phyloP scores from a whole-genome alignment of 2,329 filamentous ascomycete species.

The Mycosphaerella sp. region DNA sequence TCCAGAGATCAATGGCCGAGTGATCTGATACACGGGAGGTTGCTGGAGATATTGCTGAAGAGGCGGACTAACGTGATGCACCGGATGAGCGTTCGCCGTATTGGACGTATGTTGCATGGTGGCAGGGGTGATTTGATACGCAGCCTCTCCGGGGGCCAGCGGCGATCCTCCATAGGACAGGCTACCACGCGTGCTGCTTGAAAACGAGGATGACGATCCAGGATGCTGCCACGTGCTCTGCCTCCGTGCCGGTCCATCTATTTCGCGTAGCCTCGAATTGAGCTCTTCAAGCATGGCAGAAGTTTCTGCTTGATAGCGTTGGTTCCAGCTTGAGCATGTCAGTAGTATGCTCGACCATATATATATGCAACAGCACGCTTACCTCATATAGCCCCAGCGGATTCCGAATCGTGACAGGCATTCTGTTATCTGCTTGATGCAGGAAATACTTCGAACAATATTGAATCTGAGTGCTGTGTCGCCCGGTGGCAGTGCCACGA shows the following conservation, averaged over 20 bases:
- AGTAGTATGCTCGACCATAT: conserved; percentile 1
- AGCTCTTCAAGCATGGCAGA: conserved; percentile 38
- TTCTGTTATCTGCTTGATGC: conserved; percentile 44
- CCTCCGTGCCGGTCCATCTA: conserved; percentile 23
- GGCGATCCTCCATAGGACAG: conserved; percentile 18
- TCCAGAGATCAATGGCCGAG: conserved; percentile 7
- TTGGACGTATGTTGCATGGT: conserved; percentile 13
- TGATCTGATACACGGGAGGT: conserved; percentile 8
- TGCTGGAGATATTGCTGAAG: conserved; percentile 13
- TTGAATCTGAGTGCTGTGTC: conserved; percentile 31
- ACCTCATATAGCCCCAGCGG: conserved; percentile 44
- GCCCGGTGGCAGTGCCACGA: conserved; percentile 26
- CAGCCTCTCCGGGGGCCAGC: conserved; percentile 9
- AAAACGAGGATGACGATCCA: conserved; percentile 25
- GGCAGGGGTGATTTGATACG: conserved; percentile 7
- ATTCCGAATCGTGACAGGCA: conserved; percentile 43
- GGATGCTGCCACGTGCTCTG: conserved; percentile 28
- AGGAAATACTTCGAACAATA: conserved; percentile 39
- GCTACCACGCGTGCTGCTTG: conserved; percentile 23
- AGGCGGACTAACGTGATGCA: conserved; percentile 20
- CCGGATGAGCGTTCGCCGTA: conserved; percentile 10
- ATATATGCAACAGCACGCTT: conserved; percentile 2
- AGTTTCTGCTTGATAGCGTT: conserved; percentile 44
- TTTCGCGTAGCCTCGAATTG: conserved; percentile 34
- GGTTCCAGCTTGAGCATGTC: conserved; percentile 38